Evolutionary conservation across 164 flowering plant genomes (phyloP), one percentile per base, ranked within the genome.

Genomic region (Tetrastigma voinierianum): DNA sequence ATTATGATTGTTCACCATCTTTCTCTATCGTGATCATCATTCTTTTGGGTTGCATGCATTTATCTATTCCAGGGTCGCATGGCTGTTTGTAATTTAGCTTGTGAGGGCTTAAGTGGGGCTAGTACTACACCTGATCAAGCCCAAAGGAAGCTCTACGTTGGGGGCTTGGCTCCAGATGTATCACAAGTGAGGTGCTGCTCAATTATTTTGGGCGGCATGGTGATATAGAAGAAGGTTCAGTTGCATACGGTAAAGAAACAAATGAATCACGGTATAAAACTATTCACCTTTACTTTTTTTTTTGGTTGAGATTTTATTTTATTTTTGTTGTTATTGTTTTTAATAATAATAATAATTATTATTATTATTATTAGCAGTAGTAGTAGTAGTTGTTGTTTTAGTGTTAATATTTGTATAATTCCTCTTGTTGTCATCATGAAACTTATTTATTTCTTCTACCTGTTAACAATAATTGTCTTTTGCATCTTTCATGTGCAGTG

Each of bases 141-240:
- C 24, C 93, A 84, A 66, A 80, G 93, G 71, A 88, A 88, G 82
- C 85, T 88, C 25, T 84, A 83, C 66, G 73, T 88, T 65, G 93
- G 90, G 9, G 85, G 89, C 59, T 75, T 88, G 51, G 75, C 90
- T 3, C 87, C 85, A 16, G 89, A 88, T 10, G 76, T n/a, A n/a
- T 74, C 55, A 77, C 90, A 15, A 86, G 82, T 76, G 90, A 86
- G 68, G 66, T 76, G 69, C 67, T 88, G 77, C 86, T 86, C 17
- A 62, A 54, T 25, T 83, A 68, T 70, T 86, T 88, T 59, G 71
- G 69, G 16, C 80, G 80, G 77, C 76, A 83, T 62, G 93, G 93
- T 24, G 89, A 86, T 9, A 88, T 88, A 55, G 90, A 88, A 78
- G 93, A 88, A 76, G 93, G 93, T 64, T 88, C 90, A 57, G 93